Percentiles rank a stretch among this genome's conserved stretches.
phyloP scores from a whole-genome alignment of 331 rosid species.

The Malus hybrid region DNA sequence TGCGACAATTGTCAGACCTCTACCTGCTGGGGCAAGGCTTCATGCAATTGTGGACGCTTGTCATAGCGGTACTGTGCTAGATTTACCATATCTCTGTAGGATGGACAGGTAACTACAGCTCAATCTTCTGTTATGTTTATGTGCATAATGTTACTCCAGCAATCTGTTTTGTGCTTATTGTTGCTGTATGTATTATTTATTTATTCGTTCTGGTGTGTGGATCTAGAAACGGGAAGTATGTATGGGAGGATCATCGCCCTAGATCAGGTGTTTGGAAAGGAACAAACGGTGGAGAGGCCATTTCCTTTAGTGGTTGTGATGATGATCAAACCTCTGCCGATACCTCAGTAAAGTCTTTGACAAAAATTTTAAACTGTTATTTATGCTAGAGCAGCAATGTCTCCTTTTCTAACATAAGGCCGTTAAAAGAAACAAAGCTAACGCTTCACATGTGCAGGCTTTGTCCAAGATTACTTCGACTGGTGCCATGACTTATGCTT shows the following conservation, averaged over 20 bases:
- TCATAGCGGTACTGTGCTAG: slow-evolving; percentile 43
- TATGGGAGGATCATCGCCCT: slow-evolving; percentile 51
- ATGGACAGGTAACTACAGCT: slow-evolving; percentile 26
- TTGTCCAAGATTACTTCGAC: slow-evolving; percentile 31
- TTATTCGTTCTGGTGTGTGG: not conserved
- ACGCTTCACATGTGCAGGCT: slow-evolving; percentile 17
- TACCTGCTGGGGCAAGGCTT: slow-evolving; percentile 40
- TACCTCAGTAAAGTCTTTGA: slow-evolving; percentile 27
- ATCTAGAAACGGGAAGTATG: slow-evolving; percentile 21
- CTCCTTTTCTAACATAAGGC: not conserved
- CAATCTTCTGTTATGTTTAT: not conserved
- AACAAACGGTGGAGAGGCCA: slow-evolving; percentile 43
- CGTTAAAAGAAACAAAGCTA: not conserved
- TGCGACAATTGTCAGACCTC: slow-evolving; percentile 29
- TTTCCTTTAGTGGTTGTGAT: slow-evolving; percentile 52
- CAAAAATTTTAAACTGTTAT: not conserved
- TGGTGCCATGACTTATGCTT: slow-evolving; percentile 45
- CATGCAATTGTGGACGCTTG: slow-evolving; percentile 47
- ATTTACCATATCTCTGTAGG: slow-evolving; percentile 35
- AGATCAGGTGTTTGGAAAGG: slow-evolving; percentile 50
- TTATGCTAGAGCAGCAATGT: not conserved
- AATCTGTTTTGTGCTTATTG: not conserved
- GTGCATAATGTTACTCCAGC: not conserved
- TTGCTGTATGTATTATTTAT: not conserved
- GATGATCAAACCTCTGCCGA: slow-evolving; percentile 47